Evolutionary conservation across 2,329 filamentous ascomycete genomes (phyloP).

Genomic region (Microsporum canis): DNA sequence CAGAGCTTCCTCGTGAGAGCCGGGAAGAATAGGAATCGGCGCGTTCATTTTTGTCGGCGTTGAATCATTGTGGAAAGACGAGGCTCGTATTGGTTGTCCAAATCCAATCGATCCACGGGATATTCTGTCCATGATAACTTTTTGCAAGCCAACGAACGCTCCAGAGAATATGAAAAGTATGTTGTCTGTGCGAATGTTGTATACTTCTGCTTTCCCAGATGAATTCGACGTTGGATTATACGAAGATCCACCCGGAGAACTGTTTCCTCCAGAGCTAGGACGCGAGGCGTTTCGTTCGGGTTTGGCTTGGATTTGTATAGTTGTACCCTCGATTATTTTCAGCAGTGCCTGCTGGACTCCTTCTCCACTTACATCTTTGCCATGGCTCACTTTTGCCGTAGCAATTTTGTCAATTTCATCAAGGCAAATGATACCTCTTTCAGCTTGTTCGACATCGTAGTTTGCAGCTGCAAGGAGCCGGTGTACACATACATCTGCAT

Average conservation of each 20-base stretch:
- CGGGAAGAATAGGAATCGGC: conserved; percentile 45
- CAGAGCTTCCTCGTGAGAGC: conserved; percentile 52
- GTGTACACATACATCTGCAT: conserved; percentile 92
- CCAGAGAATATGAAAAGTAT: conserved; percentile 96
- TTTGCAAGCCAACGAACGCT: conserved; percentile 86
- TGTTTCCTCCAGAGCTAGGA: conserved; percentile 24
- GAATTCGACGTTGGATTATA: conserved; percentile 12
- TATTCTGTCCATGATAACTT: conserved; percentile 74
- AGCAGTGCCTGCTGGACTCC: conserved; percentile 91
- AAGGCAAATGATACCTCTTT: conserved; percentile 86
- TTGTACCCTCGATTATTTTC: conserved; percentile 93
- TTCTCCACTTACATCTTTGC: conserved; percentile 89
- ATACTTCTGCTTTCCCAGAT: conserved; percentile 46
- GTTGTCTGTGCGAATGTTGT: conserved; percentile 80
- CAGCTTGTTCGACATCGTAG: conserved; percentile 72
- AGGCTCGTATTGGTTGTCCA: conserved; percentile 62
- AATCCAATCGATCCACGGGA: conserved; percentile 83
- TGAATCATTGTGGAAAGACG: conserved; percentile 20
- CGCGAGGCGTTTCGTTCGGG: conserved; percentile 35
- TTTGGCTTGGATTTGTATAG: conserved; percentile 83
- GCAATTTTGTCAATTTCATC: conserved; percentile 98
- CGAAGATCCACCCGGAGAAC: conserved; percentile 24
- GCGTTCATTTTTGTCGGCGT: conserved; percentile 20
- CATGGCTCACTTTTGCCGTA: conserved; percentile 72
- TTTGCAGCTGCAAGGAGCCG: conserved; percentile 80